These are phyloP conservation scores for Madurella mycetomatis DNA, from an alignment of 2,329 filamentous ascomycete genomes.

Conservation along the genomic window DNA sequence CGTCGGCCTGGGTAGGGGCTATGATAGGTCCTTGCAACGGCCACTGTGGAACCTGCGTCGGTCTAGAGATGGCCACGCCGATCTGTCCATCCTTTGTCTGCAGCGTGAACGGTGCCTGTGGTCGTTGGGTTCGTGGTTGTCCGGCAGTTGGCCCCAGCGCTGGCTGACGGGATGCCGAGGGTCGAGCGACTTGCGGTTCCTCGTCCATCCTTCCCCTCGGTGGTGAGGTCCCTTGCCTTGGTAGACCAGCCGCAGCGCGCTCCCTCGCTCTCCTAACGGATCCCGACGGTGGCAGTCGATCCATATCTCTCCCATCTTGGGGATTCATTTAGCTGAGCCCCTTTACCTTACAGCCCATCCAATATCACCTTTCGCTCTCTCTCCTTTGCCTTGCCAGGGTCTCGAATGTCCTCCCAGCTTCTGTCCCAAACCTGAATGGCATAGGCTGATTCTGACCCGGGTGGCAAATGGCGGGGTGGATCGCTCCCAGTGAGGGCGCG, in stretches of 20 bases:
- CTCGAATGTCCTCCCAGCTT: conserved; percentile 12
- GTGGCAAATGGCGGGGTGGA: neutral
- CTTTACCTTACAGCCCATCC: conserved; percentile 26
- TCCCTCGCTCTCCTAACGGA: conserved; percentile 54
- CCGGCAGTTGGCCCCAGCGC: conserved; percentile 22
- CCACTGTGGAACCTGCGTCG: conserved; percentile 51
- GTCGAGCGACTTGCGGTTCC: conserved; percentile 28
- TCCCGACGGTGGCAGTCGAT: conserved; percentile 40
- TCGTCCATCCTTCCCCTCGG: conserved; percentile 16
- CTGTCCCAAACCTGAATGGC: conserved; percentile 16
- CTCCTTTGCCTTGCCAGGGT: conserved; percentile 19
- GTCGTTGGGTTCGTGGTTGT: conserved; percentile 28
- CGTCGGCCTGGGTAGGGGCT: conserved; percentile 31
- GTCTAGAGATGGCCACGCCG: conserved; percentile 49
- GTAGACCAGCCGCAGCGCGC: conserved; percentile 41
- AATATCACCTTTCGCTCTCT: conserved; percentile 23
- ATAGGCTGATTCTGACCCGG: conserved; percentile 23
- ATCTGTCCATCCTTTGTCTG: conserved; percentile 38
- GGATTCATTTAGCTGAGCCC: conserved; percentile 49
- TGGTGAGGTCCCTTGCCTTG: conserved; percentile 26
- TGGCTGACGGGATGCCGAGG: conserved; percentile 31
- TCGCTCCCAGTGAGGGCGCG: conserved; percentile 7
- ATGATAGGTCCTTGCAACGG: conserved; percentile 42
- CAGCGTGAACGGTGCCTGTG: conserved; percentile 32
- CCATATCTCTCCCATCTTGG: conserved; percentile 53